Base-by-base conservation (phyloP, 2,329 filamentous ascomycete genomes). In the Ophiostoma sp. region DNA sequence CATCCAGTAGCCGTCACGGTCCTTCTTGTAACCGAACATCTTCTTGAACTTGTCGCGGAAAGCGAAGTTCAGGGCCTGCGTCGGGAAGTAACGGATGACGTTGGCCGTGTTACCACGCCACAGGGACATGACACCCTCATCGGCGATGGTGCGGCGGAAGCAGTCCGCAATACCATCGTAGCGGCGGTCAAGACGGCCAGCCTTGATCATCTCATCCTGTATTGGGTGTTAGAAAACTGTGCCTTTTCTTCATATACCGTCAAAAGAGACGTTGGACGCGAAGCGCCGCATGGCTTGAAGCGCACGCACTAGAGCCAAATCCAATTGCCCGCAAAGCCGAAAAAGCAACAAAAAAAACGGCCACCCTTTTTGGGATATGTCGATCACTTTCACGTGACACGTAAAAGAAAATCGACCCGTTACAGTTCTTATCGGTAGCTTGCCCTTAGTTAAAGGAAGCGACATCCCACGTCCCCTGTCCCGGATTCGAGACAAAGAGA, bases 41-140 rank as follows among this genome's bases (percentile, higher is more conserved):
- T 92, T 90, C 94, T 99, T 99, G 94, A 98, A 99, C 92, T 97
- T 98, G 87, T 99, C 96, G 87, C 96, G 96, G 96, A 99, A 99
- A 85, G 96, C 96, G 84, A 99, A 99, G 95, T 99, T 99, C 86
- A 99, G 90, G 82, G 96, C 96, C 91, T 99, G 96, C 86, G 96
- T 99, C 81, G 96, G 96, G 94, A 99, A 99, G 90, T 99, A 99
- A 93, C 96, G 96, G 91, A 99, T 97, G 87, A 99, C 96, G 92
- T 99, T 99, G 94, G 96, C 96, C 85, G 96, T 99, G 94, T 99
- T 99, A 88, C 96, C 96, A 91, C 96, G 92, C 96, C 96, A 99
- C 82, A 99, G 90, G 78, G 95, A 91, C 86, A 96, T 91, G 81
- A 96, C 87, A 93, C 96, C 96, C 90, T 99, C 96, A 78, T 93